Evolutionary conservation across 1,284 basidiomycete species (phyloP).

Genomic region (Austropuccinia psidii): DNA sequence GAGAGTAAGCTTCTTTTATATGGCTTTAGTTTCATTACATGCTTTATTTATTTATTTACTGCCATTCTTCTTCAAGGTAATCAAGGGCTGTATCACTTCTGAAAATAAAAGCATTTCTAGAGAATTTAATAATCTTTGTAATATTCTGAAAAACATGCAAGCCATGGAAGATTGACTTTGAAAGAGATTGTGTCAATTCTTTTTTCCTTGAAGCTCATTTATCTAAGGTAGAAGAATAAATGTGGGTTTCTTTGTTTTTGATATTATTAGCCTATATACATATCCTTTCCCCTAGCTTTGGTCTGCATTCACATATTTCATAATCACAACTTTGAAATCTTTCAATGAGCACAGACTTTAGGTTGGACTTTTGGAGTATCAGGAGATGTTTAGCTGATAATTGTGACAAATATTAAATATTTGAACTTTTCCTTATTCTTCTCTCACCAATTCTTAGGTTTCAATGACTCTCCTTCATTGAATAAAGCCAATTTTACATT

Average conservation of each 20-base stretch:
- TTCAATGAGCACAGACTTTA: no score
- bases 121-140: slow-evolving; percentile 73
- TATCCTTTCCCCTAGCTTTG: background rate
- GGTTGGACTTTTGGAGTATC: no score
- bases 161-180: slow-evolving; percentile 79
- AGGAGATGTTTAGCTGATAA: no score
- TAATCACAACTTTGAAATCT: no score
- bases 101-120: slow-evolving; percentile 71
- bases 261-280: no score
- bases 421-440: no score
- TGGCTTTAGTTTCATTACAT: background rate
- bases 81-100: slow-evolving; percentile 68
- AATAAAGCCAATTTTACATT: no score
- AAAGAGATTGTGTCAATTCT: slow-evolving; percentile 70
- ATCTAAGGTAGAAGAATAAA: slow-evolving; percentile 66
- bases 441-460: no score
- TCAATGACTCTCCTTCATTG: no score
- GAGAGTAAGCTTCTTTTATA: slow-evolving; percentile 56
- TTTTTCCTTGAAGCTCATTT: slow-evolving; percentile 71
- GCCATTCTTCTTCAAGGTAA: slow-evolving; percentile 50
- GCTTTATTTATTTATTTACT: slow-evolving; percentile 42
- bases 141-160: slow-evolving; percentile 77
- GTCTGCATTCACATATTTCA: slow-evolving; percentile 54
- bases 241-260: slow-evolving; percentile 52
- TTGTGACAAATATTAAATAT: no score